Conservation (phyloP, 768 basidiomycete species). For the Tylopilus vinaceipallidus region DNA sequence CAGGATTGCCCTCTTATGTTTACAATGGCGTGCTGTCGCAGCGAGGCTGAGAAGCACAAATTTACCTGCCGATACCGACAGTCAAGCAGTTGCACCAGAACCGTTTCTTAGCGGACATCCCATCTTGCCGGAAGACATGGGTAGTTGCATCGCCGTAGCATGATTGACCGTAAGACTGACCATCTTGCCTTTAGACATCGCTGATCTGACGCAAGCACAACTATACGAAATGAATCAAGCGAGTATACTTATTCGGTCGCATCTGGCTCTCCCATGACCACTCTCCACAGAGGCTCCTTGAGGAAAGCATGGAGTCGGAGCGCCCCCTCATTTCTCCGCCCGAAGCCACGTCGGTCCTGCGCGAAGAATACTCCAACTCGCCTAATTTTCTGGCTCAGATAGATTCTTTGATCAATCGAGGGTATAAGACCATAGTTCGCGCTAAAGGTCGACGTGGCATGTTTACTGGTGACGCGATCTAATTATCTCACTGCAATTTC, state of each 20-base stretch:
- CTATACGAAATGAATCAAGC: conserved; percentile 44
- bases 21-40: not conserved
- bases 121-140: conserved; percentile 31
- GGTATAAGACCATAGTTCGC: conserved; percentile 66
- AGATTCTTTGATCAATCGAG: conserved; percentile 59
- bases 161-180: not conserved
- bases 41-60: conserved; percentile 28
- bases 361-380: conserved; percentile 64
- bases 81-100: conserved; percentile 4
- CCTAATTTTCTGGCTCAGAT: conserved; percentile 70
- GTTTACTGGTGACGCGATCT: not conserved
- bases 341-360: conserved; percentile 51
- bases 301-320: conserved; percentile 36
- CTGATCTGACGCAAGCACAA: conserved; percentile 31
- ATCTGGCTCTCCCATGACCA: not conserved
- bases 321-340: conserved; percentile 57
- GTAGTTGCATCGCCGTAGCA: conserved; percentile 10
- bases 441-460: conserved; percentile 55
- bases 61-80: conserved; percentile 19
- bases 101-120: conserved; percentile 29
- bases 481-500: not conserved
- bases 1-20: not conserved
- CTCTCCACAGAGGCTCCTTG: conserved; percentile 34
- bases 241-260: conserved; percentile 1
- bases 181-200: conserved; percentile 28